phyloP scores from a whole-genome alignment of 352 stramenopile species.

The Thalassiosira pacifica region DNA sequence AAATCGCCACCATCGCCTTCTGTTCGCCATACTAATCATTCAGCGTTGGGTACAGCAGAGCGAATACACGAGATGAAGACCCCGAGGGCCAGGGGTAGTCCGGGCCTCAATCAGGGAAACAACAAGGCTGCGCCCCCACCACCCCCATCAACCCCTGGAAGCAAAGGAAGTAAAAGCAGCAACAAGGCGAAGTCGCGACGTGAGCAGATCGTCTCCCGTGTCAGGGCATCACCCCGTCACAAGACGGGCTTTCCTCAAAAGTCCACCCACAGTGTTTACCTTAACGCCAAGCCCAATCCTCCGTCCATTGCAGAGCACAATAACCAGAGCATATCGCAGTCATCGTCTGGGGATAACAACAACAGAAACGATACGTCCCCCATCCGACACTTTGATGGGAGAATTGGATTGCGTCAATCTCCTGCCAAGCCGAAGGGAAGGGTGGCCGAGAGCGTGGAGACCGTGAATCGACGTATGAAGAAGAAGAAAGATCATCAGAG shows the following conservation, averaged over 20 bases:
- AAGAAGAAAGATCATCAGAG: conserved; percentile 10
- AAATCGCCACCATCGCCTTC: background rate
- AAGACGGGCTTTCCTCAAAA: conserved; percentile 8
- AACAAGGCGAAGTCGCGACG: conserved; percentile 6
- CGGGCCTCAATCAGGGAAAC: conserved; percentile 7
- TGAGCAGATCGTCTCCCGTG: conserved; percentile 56
- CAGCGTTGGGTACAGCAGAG: background rate
- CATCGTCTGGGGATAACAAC: conserved; percentile 10
- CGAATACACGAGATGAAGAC: conserved; percentile 32
- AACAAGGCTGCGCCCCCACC: background rate
- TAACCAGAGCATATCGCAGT: conserved; percentile 21
- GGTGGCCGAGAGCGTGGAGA: conserved; percentile 50
- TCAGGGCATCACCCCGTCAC: conserved; percentile 36
- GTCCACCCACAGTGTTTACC: background rate
- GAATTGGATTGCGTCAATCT: background rate
- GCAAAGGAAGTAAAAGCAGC: conserved; percentile 11
- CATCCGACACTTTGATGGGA: conserved; percentile 22
- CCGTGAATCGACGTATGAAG: conserved; percentile 33
- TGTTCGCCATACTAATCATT: conserved; percentile 1
- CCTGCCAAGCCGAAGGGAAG: conserved; percentile 29
- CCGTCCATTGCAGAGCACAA: conserved; percentile 35
- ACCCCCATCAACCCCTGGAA: background rate
- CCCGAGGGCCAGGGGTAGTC: conserved; percentile 33
- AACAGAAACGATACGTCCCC: background rate
- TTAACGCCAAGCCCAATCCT: conserved; percentile 6